phyloP scores from a whole-genome alignment of 495 filamentous ascomycete genomes.

The Pyrenula aspistea region DNA sequence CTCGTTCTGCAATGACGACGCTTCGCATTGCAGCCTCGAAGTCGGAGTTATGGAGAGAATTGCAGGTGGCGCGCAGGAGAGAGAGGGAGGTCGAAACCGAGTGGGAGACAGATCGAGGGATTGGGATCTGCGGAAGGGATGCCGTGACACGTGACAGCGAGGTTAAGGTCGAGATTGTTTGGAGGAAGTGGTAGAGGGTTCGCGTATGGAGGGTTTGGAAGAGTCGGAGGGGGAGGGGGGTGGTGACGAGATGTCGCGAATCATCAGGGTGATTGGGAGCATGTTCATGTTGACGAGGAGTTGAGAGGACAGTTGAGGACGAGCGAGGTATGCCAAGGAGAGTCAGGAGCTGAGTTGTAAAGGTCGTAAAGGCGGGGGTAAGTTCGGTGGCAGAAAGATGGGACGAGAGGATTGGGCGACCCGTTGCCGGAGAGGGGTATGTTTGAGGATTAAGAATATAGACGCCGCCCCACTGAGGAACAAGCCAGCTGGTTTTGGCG shows the following conservation, averaged over 20 bases:
- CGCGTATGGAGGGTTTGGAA: constrained; percentile 74
- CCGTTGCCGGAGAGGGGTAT: constrained; percentile 20
- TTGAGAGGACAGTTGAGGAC: neutral
- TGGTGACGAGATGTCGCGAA: constrained; percentile 28
- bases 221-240: constrained; percentile 71
- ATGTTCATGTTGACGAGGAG: neutral
- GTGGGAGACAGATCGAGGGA: constrained; percentile 73
- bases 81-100: constrained; percentile 70
- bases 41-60: constrained; percentile 50
- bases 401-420: constrained; percentile 2
- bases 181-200: constrained; percentile 75
- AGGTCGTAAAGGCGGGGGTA: constrained; percentile 70
- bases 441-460: constrained; percentile 54
- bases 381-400: constrained; percentile 49
- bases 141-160: constrained; percentile 76
- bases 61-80: constrained; percentile 66
- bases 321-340: constrained; percentile 65
- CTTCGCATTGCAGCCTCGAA: constrained; percentile 61
- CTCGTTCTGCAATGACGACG: constrained; percentile 71
- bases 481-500: constrained; percentile 78
- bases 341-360: constrained; percentile 83
- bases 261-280: neutral
- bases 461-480: constrained; percentile 95
- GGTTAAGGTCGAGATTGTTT: constrained; percentile 88
- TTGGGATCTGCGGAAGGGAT: constrained; percentile 79